Evolutionary conservation across 768 basidiomycete species (phyloP).

Genomic region (Lactarius sp.): DNA sequence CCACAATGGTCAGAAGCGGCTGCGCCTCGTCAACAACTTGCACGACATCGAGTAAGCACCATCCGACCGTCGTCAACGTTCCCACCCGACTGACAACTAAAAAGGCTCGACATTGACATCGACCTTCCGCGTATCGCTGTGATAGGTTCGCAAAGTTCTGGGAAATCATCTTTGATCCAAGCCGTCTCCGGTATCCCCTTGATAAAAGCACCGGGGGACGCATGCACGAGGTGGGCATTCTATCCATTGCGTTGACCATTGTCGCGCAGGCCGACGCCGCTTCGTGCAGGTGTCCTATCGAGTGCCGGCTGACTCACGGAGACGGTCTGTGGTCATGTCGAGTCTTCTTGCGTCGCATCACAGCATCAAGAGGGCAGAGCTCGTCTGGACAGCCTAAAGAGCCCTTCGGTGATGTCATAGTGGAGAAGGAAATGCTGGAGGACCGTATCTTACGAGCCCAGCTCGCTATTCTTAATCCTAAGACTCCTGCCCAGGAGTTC

Average conservation of each 20-base stretch:
- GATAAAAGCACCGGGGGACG: conserved; percentile 27
- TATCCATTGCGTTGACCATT: background rate
- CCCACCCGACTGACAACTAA: background rate
- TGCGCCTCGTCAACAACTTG: conserved; percentile 3
- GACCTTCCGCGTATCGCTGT: conserved; percentile 32
- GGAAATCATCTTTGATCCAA: conserved; percentile 34
- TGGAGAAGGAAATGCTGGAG: background rate
- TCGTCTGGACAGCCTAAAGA: conserved; percentile 2
- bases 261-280: background rate
- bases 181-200: conserved; percentile 30
- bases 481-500: background rate
- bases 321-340: conserved; percentile 14
- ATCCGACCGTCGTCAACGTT: background rate
- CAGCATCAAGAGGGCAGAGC: background rate
- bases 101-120: conserved; percentile 25
- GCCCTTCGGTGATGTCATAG: conserved; percentile 9
- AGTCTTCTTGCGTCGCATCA: conserved; percentile 8
- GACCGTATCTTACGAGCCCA: conserved; percentile 12
- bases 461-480: conserved; percentile 20
- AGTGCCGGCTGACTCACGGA: conserved; percentile 16
- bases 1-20: background rate
- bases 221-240: conserved; percentile 30
- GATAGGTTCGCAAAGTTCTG: conserved; percentile 32
- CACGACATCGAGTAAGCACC: conserved; percentile 15
- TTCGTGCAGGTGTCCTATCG: conserved; percentile 19